These are phyloP conservation scores for Leishmania lainsoni DNA, from an alignment of 208 protist genomes.

Conservation along the genomic window DNA sequence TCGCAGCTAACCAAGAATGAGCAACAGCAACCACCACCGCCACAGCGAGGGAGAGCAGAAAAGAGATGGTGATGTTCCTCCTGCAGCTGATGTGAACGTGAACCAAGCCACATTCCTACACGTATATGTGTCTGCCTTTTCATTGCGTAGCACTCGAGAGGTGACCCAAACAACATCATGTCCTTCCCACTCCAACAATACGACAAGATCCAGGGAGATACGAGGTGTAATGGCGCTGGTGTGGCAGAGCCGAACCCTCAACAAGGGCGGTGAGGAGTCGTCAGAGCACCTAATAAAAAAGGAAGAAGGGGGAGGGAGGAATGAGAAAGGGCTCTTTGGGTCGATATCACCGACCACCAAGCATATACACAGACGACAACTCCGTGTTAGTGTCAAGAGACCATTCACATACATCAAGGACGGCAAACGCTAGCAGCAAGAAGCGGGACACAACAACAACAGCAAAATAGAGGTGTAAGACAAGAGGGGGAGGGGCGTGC, in stretches of 20 bases:
- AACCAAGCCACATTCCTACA: not conserved
- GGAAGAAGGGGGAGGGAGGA: no score
- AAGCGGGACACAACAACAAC: not conserved
- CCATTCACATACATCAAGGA: not conserved
- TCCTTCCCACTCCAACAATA: not conserved
- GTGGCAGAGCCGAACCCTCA: not conserved
- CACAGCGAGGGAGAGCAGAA: not conserved
- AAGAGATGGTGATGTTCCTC: not conserved
- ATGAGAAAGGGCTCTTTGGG: no score
- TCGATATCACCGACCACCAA: not conserved
- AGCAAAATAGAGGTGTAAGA: not conserved
- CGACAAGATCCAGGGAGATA: not conserved
- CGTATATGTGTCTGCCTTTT: not conserved
- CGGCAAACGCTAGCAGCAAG: not conserved
- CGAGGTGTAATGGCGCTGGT: not conserved
- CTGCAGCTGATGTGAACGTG: not conserved
- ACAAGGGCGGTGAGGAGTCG: not conserved
- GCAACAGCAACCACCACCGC: not conserved
- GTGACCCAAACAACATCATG: not conserved
- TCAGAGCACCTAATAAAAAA: not conserved
- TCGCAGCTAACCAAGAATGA: not conserved
- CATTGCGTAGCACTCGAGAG: not conserved
- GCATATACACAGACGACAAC: not conserved
- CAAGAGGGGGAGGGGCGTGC: not conserved
- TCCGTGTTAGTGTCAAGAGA: not conserved